Evolutionary conservation across 106 monocot genomes (phyloP), one percentile per base, ranked within the genome.

Genomic region (Agapanthus africanus): DNA sequence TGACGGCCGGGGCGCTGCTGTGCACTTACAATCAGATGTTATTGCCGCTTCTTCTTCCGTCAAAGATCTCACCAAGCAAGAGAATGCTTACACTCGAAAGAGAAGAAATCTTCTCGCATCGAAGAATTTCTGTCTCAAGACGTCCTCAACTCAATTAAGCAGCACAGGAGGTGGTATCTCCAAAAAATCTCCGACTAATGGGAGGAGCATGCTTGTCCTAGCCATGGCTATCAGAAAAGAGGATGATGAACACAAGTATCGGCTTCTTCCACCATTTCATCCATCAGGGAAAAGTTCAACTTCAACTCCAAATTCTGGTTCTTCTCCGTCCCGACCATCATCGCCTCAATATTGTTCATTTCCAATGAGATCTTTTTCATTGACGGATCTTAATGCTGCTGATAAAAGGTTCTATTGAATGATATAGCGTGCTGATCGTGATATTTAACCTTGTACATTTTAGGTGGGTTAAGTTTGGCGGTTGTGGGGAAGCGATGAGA

Each of bases 41-140:
- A n/a, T n/a, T n/a, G n/a, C n/a, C n/a, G n/a, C n/a, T n/a, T n/a
- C n/a, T n/a, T n/a, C n/a, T n/a, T 87, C 84, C 26, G 54, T 71
- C 22, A 88, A 82, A 49, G 91, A 85, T 26, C 66, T 91, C 0
- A 74, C 70, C 5, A 91, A 91, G 60, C 74, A 75, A 30, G 87
- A 80, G 21, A 88, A 82, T 57, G 67, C 84, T 25, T 91, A 80
- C 54, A 73, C 75, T 19, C 84, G 84, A 65, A 82, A 80, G 63
- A 79, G 84, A 63, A 85, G 76, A 68, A 85, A 80, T 61, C 38
- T 78, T 36, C 76, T 87, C 31, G 84, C 87, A 7, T 71, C 70
- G 37, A 82, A 69, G 51, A 76, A 57, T 28, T 66, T 77, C 54
- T 47, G 66, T 50, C 71, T 65, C 19, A 69, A 79, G 32, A 57